A percentile compares a stretch with the other conserved stretches of the same genome.
Evolutionary conservation across 768 basidiomycete species (phyloP).

Genomic region (Thelephora ganbajun): DNA sequence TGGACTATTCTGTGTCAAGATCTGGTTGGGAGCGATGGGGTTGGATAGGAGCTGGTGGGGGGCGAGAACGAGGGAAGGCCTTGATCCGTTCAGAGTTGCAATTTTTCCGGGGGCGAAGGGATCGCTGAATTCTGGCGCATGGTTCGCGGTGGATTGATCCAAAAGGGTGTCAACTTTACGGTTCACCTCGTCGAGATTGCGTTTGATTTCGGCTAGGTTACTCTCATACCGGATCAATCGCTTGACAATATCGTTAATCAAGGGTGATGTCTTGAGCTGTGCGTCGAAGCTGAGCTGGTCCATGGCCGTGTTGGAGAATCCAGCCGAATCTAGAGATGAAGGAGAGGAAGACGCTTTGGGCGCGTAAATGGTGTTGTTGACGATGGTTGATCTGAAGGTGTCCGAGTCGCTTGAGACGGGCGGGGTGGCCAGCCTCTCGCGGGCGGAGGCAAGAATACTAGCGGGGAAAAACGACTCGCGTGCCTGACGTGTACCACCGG

Average conservation of each 20-base stretch:
- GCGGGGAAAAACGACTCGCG: constrained; percentile 23
- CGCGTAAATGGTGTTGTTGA: constrained; percentile 20
- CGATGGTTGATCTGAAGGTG: constrained; percentile 25
- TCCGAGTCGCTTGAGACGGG: constrained; percentile 24
- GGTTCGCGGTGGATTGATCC: constrained; percentile 39
- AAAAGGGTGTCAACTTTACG: constrained; percentile 68
- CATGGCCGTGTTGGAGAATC: constrained; percentile 36
- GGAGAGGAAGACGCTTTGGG: constrained; percentile 58
- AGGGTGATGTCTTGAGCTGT: constrained; percentile 62
- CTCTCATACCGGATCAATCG: constrained; percentile 62
- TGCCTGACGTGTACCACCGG: constrained; percentile 13
- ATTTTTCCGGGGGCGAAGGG: constrained; percentile 43
- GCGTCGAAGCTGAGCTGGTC: constrained; percentile 48
- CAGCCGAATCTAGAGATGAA: constrained; percentile 65
- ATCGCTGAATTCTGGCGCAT: constrained; percentile 65
- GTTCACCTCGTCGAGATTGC: constrained; percentile 58
- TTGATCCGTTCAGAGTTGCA: constrained; percentile 28
- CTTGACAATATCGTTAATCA: constrained; percentile 65
- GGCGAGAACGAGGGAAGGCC: constrained; percentile 38
- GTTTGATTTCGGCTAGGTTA: constrained; percentile 56
- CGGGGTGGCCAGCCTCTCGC: constrained; percentile 29
- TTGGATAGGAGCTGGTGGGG: constrained; percentile 13
- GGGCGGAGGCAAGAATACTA: constrained; percentile 22
- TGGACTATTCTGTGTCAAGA: constrained; percentile 24
- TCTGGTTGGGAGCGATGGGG: constrained; percentile 61